Evolutionary conservation across 345 rosid genomes (phyloP).

Genomic region (Aegle marmelos): DNA sequence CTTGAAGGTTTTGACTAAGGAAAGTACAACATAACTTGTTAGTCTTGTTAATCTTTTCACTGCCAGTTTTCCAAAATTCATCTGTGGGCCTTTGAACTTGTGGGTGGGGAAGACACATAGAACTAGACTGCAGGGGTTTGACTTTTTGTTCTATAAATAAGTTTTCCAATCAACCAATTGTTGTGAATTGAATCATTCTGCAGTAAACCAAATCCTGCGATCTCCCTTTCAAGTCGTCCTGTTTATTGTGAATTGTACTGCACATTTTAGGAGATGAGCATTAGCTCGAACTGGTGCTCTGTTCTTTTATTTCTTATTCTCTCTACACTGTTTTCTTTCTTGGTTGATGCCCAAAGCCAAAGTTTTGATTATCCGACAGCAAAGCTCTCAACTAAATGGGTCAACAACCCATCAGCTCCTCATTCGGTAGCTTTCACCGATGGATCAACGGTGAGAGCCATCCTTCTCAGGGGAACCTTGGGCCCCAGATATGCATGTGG

Average conservation of each 20-base stretch:
- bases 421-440: background rate
- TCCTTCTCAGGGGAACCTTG: constrained; percentile 22
- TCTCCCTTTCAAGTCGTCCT: background rate
- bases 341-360: background rate
- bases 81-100: too few relatives aligned
- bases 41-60: too few relatives aligned
- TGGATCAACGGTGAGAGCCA: constrained; percentile 22
- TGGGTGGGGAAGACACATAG: too few relatives aligned
- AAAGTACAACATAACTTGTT: too few relatives aligned
- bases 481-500: constrained; percentile 25
- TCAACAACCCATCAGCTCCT: background rate
- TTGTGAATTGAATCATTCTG: background rate
- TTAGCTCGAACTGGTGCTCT: background rate
- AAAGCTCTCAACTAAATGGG: constrained; percentile 28
- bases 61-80: too few relatives aligned
- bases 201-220: background rate
- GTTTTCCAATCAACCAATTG: background rate
- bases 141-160: background rate
- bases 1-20: too few relatives aligned
- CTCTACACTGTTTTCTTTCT: background rate
- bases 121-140: background rate
- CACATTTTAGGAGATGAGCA: background rate
- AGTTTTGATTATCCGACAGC: constrained; percentile 23
- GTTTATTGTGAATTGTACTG: too few relatives aligned
- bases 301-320: background rate